Base-by-base conservation (phyloP, 306 rosid species). In the Arachis stenosperma region DNA sequence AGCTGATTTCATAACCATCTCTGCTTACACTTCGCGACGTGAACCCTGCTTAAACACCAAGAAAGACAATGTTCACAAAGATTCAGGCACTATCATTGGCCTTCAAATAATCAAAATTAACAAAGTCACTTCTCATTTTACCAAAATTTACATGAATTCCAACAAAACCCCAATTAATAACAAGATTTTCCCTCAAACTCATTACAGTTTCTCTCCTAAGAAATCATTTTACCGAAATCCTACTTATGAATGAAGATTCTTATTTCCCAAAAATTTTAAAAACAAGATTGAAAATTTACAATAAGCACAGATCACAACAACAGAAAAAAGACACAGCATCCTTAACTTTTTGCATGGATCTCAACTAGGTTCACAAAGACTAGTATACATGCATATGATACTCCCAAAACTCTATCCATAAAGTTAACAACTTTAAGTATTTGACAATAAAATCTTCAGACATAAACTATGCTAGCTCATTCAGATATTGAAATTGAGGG, bases 21-120 rank as follows among this genome's bases (percentile, higher is more conserved):
- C 78, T 84, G 58, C 88, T 86, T 40, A 43, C 78, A 41, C 63
- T 78, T 72, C 69, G 88, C 7, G 92, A 82, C 47, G 84, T 90
- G 43, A 68, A 79, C 51, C 90, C 89, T 86, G 62, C 72, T 82
- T 17, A 27, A 57, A 73, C 40, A 40, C 47, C 75, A 64, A 78
- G 2, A 41, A 10, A 10, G 13, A 52, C 73, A 59, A 44, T 9
- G 56, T 72, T 40, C 55, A 57, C 59, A 60, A 70, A 66, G 66
- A 59, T 42, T 55, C 68, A 61, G 9, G 47, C 9, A 62, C 63
- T 59, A 55, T 47, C 71, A 14, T 69, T 39, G 43, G 37, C 48
- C 55, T 54, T 59, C 2, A 58, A 70, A 53, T 46, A 22, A 61
- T 48, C 50, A 73, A 73, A 37, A 48, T 51, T 40, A 8, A 73